These are phyloP conservation scores for Alternaria hordeiaustralica DNA, from an alignment of 2,329 filamentous ascomycete species.

Conservation along the genomic window DNA sequence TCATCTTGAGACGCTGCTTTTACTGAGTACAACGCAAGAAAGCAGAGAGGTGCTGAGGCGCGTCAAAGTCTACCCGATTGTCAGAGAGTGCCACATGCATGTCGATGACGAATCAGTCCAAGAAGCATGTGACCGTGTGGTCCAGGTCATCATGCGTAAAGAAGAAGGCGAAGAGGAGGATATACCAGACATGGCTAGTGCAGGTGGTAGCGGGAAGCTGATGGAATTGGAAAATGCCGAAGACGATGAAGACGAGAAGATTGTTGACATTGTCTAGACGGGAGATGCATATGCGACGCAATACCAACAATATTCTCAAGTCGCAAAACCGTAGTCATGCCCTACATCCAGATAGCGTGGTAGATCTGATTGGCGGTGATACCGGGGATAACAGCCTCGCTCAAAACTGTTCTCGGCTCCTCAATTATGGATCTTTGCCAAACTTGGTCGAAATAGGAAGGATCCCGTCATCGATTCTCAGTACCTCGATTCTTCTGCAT, in stretches of 20 bases:
- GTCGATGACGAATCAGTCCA: conserved; percentile 79
- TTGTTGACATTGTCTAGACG: conserved; percentile 41
- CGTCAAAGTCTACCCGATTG: conserved; percentile 85
- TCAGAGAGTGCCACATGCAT: conserved; percentile 82
- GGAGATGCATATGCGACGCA: neutral
- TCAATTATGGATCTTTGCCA: conserved; percentile 8
- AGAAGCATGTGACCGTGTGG: conserved; percentile 86
- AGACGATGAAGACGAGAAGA: conserved; percentile 46
- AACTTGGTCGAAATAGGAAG: conserved; percentile 1
- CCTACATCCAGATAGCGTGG: neutral
- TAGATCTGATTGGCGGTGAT: conserved; percentile 20
- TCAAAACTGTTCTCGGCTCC: conserved; percentile 14
- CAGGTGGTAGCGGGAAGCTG: conserved; percentile 31
- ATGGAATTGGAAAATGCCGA: conserved; percentile 39
- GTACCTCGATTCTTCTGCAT: neutral
- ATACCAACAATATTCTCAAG: neutral
- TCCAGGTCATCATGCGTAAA: conserved; percentile 86
- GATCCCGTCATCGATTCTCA: conserved; percentile 18
- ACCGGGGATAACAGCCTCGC: conserved; percentile 15
- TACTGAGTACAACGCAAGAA: conserved; percentile 79
- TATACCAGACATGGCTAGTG: conserved; percentile 35
- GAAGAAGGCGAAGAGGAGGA: conserved; percentile 67
- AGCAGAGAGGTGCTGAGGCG: conserved; percentile 76
- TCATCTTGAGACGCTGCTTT: conserved; percentile 84
- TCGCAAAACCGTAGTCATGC: neutral